phyloP scores from a whole-genome alignment of 441 rosid genomes.

The Erysimum cheiri region DNA sequence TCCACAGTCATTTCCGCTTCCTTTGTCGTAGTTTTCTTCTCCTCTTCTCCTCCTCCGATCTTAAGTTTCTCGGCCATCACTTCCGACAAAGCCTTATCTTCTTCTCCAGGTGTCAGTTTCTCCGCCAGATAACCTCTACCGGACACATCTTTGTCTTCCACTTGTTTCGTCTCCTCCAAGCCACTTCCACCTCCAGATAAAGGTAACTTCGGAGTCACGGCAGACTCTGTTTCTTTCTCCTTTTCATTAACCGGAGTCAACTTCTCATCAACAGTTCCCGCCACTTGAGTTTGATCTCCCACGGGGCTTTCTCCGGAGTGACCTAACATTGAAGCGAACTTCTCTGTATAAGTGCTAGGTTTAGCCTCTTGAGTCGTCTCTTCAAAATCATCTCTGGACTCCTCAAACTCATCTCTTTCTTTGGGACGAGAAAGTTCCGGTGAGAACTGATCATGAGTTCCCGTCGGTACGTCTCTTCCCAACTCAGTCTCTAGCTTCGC shows the following conservation, averaged over 20 bases:
- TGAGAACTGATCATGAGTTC: constrained; percentile 12
- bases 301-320: constrained; percentile 38
- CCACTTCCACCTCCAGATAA: constrained; percentile 42
- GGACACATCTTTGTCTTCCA: constrained; percentile 50
- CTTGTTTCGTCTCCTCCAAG: constrained; percentile 18
- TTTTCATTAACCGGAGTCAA: constrained; percentile 48
- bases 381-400: background rate
- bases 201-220: constrained; percentile 41
- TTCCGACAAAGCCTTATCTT: constrained; percentile 55
- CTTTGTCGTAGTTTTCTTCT: background rate
- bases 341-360: constrained; percentile 51
- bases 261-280: constrained; percentile 48
- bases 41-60: background rate
- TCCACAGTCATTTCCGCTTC: background rate
- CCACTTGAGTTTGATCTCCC: constrained; percentile 20
- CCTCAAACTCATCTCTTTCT: constrained; percentile 6
- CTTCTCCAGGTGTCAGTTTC: constrained; percentile 66
- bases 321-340: constrained; percentile 57
- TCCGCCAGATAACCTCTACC: constrained; percentile 53
- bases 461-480: constrained; percentile 16
- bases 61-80: background rate
- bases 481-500: constrained; percentile 16
- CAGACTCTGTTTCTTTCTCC: constrained; percentile 45
- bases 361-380: constrained; percentile 27
- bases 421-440: background rate